These are phyloP conservation scores for Gypsophila paniculata DNA, from an alignment of 179 eudicot genomes.

Conservation along the genomic window DNA sequence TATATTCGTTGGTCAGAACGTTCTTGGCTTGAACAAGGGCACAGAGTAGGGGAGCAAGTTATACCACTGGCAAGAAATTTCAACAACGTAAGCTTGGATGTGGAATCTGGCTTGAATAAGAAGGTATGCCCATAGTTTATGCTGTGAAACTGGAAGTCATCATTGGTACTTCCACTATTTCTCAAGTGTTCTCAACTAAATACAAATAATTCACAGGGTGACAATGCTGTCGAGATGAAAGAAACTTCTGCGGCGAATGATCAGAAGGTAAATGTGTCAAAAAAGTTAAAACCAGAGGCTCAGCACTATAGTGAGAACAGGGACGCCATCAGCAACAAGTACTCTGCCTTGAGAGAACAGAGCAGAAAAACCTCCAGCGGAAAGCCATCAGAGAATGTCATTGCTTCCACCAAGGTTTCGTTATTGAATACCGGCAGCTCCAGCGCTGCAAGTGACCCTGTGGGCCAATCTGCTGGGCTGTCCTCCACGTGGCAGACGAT, in stretches of 20 bases:
- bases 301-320: constrained; percentile 51
- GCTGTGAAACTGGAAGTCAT: neutral
- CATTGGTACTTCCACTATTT: neutral
- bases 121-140: constrained; percentile 27
- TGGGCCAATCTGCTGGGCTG: constrained; percentile 46
- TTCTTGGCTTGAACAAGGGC: constrained; percentile 92
- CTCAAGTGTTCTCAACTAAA: neutral
- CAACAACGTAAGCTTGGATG: constrained; percentile 48
- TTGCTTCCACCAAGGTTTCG: constrained; percentile 62
- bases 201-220: constrained; percentile 39
- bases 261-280: constrained; percentile 40
- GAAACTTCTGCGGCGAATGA: constrained; percentile 35
- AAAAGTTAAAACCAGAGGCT: constrained; percentile 44
- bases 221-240: constrained; percentile 46
- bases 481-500: constrained; percentile 74
- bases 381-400: constrained; percentile 39
- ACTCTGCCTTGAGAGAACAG: constrained; percentile 74
- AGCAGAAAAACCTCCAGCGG: constrained; percentile 42
- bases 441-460: constrained; percentile 25
- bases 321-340: constrained; percentile 74
- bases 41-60: constrained; percentile 73
- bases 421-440: constrained; percentile 49
- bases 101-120: constrained; percentile 49
- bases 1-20: constrained; percentile 50
- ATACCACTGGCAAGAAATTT: constrained; percentile 89